These are phyloP conservation scores for Peronospora belbahrii DNA, from an alignment of 352 stramenopile species.

Conservation along the genomic window DNA sequence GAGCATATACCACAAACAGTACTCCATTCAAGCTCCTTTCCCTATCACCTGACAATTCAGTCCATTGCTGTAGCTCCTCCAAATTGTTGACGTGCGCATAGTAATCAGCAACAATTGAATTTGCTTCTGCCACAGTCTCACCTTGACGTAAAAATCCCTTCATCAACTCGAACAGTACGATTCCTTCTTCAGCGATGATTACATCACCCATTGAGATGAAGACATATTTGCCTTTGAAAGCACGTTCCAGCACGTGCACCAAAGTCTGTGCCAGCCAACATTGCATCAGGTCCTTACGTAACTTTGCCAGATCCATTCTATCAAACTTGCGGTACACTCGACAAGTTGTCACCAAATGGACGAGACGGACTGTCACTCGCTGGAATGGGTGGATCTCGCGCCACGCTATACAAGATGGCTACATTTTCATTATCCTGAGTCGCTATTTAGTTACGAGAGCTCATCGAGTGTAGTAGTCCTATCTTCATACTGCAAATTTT, in stretches of 20 bases:
- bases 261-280: slow-evolving; percentile 39
- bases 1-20: slow-evolving; percentile 21
- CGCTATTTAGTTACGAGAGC: too few species aligned
- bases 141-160: slow-evolving; percentile 13
- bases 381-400: slow-evolving; percentile 10
- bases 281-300: slow-evolving; percentile 26
- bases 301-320: slow-evolving; percentile 18
- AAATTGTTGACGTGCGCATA: slow-evolving; percentile 10
- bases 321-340: slow-evolving; percentile 1
- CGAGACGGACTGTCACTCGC: slow-evolving; percentile 15
- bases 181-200: slow-evolving; percentile 2
- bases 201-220: slow-evolving; percentile 25
- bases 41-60: not conserved
- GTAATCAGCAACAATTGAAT: not conserved
- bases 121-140: not conserved
- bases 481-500: too few species aligned
- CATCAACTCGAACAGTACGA: slow-evolving; percentile 9
- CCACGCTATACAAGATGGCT: slow-evolving; percentile 14
- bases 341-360: slow-evolving; percentile 6
- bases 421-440: slow-evolving; percentile 13
- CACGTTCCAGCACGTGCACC: slow-evolving; percentile 28
- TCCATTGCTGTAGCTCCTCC: slow-evolving; percentile 4
- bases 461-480: too few species aligned
- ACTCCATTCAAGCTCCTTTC: not conserved
- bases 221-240: not conserved